Conservation (phyloP, 768 basidiomycete species). For the Serendipita vermifera region DNA sequence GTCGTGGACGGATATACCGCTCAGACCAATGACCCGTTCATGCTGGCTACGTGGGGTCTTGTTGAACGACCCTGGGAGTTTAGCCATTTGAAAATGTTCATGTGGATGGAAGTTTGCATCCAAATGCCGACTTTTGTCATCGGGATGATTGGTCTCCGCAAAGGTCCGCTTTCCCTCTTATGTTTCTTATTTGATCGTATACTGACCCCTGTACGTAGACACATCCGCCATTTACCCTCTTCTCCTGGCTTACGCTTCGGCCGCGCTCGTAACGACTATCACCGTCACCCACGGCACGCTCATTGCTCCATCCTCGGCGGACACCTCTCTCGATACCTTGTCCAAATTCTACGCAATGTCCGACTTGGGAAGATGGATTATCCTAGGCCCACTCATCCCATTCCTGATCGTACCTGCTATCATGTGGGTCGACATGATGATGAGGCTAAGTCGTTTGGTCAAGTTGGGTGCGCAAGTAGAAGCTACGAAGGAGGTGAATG, state of each 20-base stretch:
- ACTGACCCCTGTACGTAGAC: neutral
- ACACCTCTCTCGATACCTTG: neutral
- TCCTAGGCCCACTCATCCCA: neutral
- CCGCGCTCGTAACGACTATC: neutral
- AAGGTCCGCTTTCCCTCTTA: neutral
- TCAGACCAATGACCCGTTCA: neutral
- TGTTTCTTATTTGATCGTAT: too few relatives aligned
- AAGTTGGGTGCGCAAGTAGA: neutral
- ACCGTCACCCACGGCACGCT: neutral
- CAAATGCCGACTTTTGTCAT: slow-evolving; percentile 3
- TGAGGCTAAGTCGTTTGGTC: neutral
- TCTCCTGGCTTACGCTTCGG: neutral
- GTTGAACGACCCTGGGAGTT: neutral
- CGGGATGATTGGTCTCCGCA: neutral
- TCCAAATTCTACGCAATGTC: slow-evolving; percentile 5
- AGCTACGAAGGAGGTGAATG: neutral
- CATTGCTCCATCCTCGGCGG: neutral
- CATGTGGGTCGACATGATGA: slow-evolving; percentile 6
- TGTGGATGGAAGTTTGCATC: neutral
- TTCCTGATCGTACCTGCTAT: neutral
- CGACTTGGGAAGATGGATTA: neutral
- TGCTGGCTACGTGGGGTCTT: slow-evolving; percentile 1
- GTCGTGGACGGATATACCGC: neutral
- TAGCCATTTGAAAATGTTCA: neutral
- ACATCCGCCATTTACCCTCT: neutral